Evolutionary conservation across 2,329 filamentous ascomycete species (phyloP).

Genomic region (Colletotrichum tamarilloi): DNA sequence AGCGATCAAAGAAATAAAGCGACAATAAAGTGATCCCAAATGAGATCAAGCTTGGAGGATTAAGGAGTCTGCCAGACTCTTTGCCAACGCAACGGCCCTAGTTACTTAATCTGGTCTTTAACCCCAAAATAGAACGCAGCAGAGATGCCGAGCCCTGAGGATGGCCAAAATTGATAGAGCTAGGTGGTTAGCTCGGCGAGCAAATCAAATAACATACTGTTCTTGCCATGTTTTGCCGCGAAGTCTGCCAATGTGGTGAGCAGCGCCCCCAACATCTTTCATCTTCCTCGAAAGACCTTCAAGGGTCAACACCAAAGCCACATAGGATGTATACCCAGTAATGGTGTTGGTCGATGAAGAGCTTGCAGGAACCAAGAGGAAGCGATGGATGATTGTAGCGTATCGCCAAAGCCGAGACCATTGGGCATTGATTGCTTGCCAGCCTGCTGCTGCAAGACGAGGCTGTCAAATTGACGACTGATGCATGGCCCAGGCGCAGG

Average conservation of each 20-base stretch:
- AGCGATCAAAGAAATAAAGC: constrained; percentile 5
- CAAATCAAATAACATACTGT: constrained; percentile 10
- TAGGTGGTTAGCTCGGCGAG: constrained; percentile 13
- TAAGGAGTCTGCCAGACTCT: neutral
- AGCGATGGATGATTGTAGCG: neutral
- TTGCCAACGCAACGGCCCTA: constrained; percentile 5
- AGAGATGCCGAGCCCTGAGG: constrained; percentile 13
- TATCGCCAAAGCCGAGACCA: neutral
- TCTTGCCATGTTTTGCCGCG: constrained; percentile 20
- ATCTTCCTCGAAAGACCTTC: neutral
- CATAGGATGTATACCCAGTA: neutral
- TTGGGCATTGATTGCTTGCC: neutral
- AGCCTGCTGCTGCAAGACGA: neutral
- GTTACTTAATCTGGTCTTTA: neutral
- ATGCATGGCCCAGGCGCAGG: neutral
- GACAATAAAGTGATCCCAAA: neutral
- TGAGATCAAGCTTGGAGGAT: neutral
- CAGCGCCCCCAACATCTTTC: neutral
- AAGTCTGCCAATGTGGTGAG: neutral
- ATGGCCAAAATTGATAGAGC: neutral
- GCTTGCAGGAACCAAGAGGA: neutral
- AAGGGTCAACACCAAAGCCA: constrained; percentile 2
- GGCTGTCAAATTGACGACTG: neutral
- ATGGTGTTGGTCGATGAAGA: constrained; percentile 3
- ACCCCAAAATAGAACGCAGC: constrained; percentile 1